Base-by-base conservation (phyloP, 148 eudicot species). In the Pharnaceum exiguum region DNA sequence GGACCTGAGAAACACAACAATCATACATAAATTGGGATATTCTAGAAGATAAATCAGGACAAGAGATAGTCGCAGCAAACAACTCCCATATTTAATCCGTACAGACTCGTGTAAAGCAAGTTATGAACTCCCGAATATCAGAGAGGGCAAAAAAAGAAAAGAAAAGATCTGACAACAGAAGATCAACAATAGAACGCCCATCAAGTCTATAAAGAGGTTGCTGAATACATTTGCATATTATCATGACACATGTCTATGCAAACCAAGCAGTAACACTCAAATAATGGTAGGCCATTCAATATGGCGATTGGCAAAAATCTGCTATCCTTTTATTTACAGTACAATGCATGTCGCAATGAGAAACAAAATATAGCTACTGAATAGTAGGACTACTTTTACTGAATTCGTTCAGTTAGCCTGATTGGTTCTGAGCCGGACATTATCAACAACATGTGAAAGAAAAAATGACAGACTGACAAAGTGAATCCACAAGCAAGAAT, bases 1-100 rank as follows among this genome's bases (percentile, higher is more conserved):
- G 81, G 22, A 89, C 96, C 96, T 89, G 77, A 23, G 55, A 62
- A 32, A 33, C 22, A 16, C 55, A 29, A 62, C 49, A 43, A 31
- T 13, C 15, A 33, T 24, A 30, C 29, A 10, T 43, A n/a, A 40
- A 17, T 5, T n/a, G 36, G 17, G 39, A 25, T 47, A 35, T 48
- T 35, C 37, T 27, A 35, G 35, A 46, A 18, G 31, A 27, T n/a
- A n/a, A 49, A 11, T 33, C 24, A 2, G 6, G 15, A 26, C 21
- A 46, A 52, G 11, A 39, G 5, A 21, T n/a, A 1, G 46, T 23
- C 23, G 22, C 23, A 23, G 44, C 23, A 22, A 43, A 40, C 54
- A 32, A 23, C 17, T 8, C 25, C 1, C 3, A 30, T 29, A 13
- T 40, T 36, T 29, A 13, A 46, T 24, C 16, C 7, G 47, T 2